Evolutionary conservation across 148 eudicot genomes (phyloP).

Genomic region (Hydrangea macrophylla): DNA sequence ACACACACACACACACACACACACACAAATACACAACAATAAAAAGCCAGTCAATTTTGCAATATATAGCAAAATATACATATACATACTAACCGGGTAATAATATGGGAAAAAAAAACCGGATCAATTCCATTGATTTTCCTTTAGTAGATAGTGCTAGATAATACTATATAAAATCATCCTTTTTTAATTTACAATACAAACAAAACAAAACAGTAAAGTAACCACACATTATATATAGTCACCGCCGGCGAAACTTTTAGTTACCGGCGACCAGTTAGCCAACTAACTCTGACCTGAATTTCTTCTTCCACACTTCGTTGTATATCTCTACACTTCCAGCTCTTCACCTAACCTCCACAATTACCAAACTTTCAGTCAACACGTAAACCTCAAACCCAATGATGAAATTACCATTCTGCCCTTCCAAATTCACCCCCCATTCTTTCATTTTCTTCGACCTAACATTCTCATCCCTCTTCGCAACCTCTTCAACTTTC

Average conservation of each 20-base stretch:
- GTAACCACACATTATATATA: no score
- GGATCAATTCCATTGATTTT: no score
- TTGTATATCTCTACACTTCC: constrained; percentile 21
- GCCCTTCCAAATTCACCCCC: constrained; percentile 44
- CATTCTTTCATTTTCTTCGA: constrained; percentile 32
- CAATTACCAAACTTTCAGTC: constrained; percentile 39
- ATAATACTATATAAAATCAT: no score
- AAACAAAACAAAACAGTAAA: no score
- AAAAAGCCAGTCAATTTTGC: no score
- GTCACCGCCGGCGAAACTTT: not conserved
- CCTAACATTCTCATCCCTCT: constrained; percentile 17
- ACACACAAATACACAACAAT: no score
- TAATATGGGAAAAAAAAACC: no score
- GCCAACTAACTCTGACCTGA: constrained; percentile 24
- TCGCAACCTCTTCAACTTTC: constrained; percentile 26
- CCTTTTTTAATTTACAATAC: no score
- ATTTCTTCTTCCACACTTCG: constrained; percentile 32
- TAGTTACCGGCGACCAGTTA: not conserved
- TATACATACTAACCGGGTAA: no score
- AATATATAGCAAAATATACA: no score
- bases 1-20: no score
- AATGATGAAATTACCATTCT: constrained; percentile 29
- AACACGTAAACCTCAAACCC: constrained; percentile 35
- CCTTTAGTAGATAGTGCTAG: no score
- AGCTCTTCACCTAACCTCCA: constrained; percentile 31